Evolutionary conservation across 768 basidiomycete genomes (phyloP), one percentile per base, ranked within the genome.

Genomic region (Rhizopogon vesiculosus): DNA sequence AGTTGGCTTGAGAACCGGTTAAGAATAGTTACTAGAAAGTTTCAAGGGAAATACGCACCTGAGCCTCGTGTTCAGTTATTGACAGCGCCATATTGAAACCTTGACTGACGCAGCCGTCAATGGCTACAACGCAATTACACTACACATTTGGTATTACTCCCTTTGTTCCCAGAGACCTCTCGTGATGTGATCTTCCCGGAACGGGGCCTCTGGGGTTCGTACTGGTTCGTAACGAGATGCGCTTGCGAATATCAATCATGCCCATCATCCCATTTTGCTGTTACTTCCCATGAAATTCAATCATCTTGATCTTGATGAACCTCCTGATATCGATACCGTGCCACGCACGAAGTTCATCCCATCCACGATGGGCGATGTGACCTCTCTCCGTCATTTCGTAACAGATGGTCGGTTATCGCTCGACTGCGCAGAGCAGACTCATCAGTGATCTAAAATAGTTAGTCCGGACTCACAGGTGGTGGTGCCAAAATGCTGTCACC

Each of bases 61-160:
- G 54, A 57, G 46, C 63, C 70, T 62, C 69, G 51, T 70, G 69
- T 66, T 60, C n/a, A n/a, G 35, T 69, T 61, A 49, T 38, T 49
- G 64, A 63, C 68, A 59, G 60, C 61, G 60, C 58, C 62, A 68
- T 46, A 22, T 29, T 68, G 69, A 69, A 69, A 69, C 70, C 68
- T 68, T 68, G 66, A 53, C 42, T 68, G 69, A 70, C 54, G 61
- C 57, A 61, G 66, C 35, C 58, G 59, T 61, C 54, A 68, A 61
- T 62, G 57, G 25, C 63, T 66, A 69, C 65, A 56, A 59, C 51
- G 58, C 57, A 61, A 33, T 63, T 57, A 56, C 35, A 52, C 56
- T 16, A 65, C 60, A 31, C 19, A 61, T 69, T 67, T 65, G 61
- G 67, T 55, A 67, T 54, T 58, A 56, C 60, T 67, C 58, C 61